Percentiles rank a stretch among this genome's conserved stretches.
phyloP scores from a whole-genome alignment of 2,329 filamentous ascomycete species.

The Aspergillus amoenus region DNA sequence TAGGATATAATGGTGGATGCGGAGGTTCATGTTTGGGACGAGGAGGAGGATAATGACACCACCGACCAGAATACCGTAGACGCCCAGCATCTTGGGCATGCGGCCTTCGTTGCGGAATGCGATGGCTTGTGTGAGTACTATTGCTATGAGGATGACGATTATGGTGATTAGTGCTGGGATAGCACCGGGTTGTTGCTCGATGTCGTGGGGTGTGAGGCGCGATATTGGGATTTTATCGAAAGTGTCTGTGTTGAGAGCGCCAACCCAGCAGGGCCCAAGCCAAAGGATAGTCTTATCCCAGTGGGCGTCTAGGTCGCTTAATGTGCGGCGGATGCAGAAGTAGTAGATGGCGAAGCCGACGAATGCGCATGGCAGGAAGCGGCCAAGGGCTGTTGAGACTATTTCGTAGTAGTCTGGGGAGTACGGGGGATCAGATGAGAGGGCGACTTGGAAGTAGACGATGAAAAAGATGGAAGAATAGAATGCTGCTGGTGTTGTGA shows the following conservation, averaged over 20 bases:
- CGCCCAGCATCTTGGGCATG: conserved; percentile 47
- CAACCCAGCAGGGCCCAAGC: conserved; percentile 61
- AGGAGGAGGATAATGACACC: conserved; percentile 50
- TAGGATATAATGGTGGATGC: conserved; percentile 66
- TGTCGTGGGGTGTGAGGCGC: conserved; percentile 61
- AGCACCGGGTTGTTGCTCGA: conserved; percentile 60
- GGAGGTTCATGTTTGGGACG: conserved; percentile 57
- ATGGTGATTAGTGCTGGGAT: conserved; percentile 57
- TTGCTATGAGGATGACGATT: conserved; percentile 49
- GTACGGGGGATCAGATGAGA: conserved; percentile 60
- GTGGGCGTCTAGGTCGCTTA: conserved; percentile 54
- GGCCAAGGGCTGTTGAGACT: conserved; percentile 54
- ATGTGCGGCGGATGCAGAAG: conserved; percentile 52
- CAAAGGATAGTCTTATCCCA: conserved; percentile 62
- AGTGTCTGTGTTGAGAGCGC: conserved; percentile 62
- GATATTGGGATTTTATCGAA: conserved; percentile 64
- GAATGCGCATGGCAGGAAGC: conserved; percentile 61
- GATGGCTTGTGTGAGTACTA: conserved; percentile 57
- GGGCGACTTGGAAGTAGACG: conserved; percentile 60
- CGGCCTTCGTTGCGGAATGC: conserved; percentile 58
- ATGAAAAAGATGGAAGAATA: conserved; percentile 56
- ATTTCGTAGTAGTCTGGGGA: conserved; percentile 55
- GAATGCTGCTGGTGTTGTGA: conserved; percentile 56
- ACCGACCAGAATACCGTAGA: conserved; percentile 46
- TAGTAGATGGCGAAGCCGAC: conserved; percentile 58